Evolutionary conservation across 768 basidiomycete genomes (phyloP).

Genomic region (Guyanaporus albipodus): DNA sequence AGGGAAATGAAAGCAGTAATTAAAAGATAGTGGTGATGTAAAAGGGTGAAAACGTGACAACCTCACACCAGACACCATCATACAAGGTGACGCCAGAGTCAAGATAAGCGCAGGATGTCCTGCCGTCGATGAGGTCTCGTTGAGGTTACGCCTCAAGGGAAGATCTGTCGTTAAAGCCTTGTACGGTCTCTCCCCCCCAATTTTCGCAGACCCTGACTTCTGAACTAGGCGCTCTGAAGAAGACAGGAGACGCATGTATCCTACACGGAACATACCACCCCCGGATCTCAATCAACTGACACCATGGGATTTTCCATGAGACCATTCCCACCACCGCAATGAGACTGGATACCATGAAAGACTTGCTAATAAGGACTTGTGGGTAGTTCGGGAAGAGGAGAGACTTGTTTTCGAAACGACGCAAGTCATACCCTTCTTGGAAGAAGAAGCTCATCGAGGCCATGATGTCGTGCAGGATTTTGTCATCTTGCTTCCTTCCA

Average conservation of each 20-base stretch:
- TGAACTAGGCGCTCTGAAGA: slow-evolving; percentile 3
- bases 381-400: slow-evolving; percentile 19
- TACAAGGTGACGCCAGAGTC: slow-evolving; percentile 13
- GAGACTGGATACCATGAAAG: not conserved
- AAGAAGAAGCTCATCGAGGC: not conserved
- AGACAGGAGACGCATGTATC: not conserved
- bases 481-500: slow-evolving; percentile 18
- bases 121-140: not conserved
- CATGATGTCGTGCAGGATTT: slow-evolving; percentile 10
- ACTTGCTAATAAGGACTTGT: slow-evolving; percentile 10
- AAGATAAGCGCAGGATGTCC: slow-evolving; percentile 16
- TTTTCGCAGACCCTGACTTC: not conserved
- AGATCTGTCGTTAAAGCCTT: slow-evolving; percentile 12
- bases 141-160: slow-evolving; percentile 21
- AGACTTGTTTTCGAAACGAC: slow-evolving; percentile 14
- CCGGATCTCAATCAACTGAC: not conserved
- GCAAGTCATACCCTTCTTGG: slow-evolving; percentile 1
- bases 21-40: too few species aligned
- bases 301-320: not conserved
- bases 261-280: not conserved
- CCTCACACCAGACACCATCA: slow-evolving; percentile 9
- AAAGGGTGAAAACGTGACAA: too few species aligned
- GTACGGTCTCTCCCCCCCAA: not conserved
- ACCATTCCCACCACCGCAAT: not conserved
- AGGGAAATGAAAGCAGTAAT: too few species aligned